Evolutionary conservation across 805 yeast genomes (phyloP).

Genomic region (Candida ovalis): DNA sequence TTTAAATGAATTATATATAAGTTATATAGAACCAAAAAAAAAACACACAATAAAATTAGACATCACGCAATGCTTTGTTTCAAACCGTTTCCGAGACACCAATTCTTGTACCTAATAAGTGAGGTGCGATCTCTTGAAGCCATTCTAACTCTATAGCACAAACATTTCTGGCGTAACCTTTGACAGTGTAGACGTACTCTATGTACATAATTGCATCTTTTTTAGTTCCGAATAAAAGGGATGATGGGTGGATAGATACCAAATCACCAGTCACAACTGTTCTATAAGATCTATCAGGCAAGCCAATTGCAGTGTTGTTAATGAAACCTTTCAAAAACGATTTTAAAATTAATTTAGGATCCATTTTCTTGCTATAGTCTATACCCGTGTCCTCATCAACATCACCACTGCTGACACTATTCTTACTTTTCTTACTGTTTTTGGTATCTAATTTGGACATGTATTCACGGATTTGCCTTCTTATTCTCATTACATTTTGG

Average conservation of each 20-base stretch:
- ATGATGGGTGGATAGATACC: conserved; percentile 86
- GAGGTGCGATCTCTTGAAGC: conserved; percentile 81
- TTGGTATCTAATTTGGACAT: conserved; percentile 45
- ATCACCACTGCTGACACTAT: conserved; percentile 25
- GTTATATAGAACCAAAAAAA: neutral
- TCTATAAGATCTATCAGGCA: conserved; percentile 90
- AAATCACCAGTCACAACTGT: conserved; percentile 82
- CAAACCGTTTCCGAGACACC: conserved; percentile 5
- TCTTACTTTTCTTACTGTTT: conserved; percentile 30
- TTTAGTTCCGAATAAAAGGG: conserved; percentile 75
- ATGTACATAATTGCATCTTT: conserved; percentile 90
- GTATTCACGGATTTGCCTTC: conserved; percentile 71
- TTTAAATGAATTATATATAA: too few relatives aligned
- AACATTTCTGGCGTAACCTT: conserved; percentile 91
- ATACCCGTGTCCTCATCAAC: conserved; percentile 21
- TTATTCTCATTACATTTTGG: conserved; percentile 68
- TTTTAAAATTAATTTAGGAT: conserved; percentile 59
- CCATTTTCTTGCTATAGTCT: conserved; percentile 33
- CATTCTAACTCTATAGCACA: conserved; percentile 76
- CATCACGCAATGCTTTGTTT: neutral
- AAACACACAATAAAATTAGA: neutral
- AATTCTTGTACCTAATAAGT: conserved; percentile 44
- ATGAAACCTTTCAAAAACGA: conserved; percentile 81
- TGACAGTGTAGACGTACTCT: conserved; percentile 89
- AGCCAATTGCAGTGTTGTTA: conserved; percentile 88